Conservation (phyloP, 805 yeast species). For the Wickerhamiella cacticola region DNA sequence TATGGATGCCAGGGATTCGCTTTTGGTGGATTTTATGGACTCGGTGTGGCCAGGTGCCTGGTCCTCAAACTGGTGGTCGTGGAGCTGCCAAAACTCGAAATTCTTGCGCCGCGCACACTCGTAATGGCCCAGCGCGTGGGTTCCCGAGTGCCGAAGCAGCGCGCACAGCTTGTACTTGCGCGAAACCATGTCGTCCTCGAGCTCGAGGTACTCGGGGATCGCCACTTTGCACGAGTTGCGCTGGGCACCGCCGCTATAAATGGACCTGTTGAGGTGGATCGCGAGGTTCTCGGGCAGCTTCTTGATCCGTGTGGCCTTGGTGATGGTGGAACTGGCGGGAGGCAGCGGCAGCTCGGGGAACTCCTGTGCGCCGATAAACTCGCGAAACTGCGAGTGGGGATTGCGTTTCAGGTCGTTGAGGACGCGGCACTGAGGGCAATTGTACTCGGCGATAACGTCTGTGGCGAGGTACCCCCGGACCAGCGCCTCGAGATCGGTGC, state of each 20-base stretch:
- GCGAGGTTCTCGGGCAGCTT: constrained; percentile 61
- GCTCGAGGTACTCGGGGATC: constrained; percentile 46
- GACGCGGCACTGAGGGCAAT: constrained; percentile 58
- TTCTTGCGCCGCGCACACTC: constrained; percentile 70
- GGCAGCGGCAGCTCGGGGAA: constrained; percentile 10
- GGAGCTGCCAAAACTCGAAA: constrained; percentile 21
- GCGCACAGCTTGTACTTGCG: constrained; percentile 50
- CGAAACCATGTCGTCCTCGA: constrained; percentile 22
- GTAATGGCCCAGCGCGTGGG: constrained; percentile 81
- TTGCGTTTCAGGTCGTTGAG: constrained; percentile 31
- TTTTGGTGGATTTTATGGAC: background rate
- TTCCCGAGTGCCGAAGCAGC: constrained; percentile 73
- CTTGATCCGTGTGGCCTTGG: constrained; percentile 48
- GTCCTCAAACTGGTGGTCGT: constrained; percentile 1
- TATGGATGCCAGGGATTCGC: background rate
- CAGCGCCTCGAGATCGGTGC: constrained; percentile 41
- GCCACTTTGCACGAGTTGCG: constrained; percentile 65
- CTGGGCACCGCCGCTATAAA: constrained; percentile 45
- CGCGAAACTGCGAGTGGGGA: constrained; percentile 30
- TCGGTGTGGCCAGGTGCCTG: too few relatives aligned
- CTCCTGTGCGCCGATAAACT: constrained; percentile 31
- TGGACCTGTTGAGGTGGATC: constrained; percentile 78
- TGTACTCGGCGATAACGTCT: constrained; percentile 62
- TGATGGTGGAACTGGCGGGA: constrained; percentile 37
- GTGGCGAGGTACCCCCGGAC: constrained; percentile 49